These are phyloP conservation scores for Delonix regia DNA, from an alignment of 306 rosid species.

Conservation along the genomic window DNA sequence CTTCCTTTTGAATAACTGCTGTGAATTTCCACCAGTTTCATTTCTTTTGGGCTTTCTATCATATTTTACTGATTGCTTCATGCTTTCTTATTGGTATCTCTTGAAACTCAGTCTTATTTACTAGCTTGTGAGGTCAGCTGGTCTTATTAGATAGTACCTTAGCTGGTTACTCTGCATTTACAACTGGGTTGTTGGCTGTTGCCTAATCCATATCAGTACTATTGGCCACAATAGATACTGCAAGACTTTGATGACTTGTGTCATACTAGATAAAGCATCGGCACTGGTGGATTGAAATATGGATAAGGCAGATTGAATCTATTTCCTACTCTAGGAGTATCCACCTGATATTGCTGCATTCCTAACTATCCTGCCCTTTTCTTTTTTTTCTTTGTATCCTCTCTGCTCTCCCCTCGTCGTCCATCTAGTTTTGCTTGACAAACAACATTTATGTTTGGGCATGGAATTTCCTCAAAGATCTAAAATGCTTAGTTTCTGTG, in stretches of 20 bases:
- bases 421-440: slow-evolving; percentile 23
- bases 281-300: slow-evolving; percentile 18
- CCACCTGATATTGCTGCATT: slow-evolving; percentile 1
- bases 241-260: slow-evolving; percentile 6
- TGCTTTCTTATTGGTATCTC: slow-evolving; percentile 9
- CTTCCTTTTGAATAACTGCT: neutral
- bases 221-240: neutral
- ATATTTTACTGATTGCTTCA: neutral
- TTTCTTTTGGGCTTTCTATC: neutral
- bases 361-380: slow-evolving; percentile 7
- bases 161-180: slow-evolving; percentile 26
- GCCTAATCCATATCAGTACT: slow-evolving; percentile 11
- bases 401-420: neutral
- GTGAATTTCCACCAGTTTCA: slow-evolving; percentile 1
- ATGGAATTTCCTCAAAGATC: slow-evolving; percentile 12
- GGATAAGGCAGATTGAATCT: neutral
- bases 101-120: neutral
- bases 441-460: slow-evolving; percentile 27
- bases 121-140: slow-evolving; percentile 27
- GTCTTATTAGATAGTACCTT: slow-evolving; percentile 21
- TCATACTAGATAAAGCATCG: slow-evolving; percentile 12
- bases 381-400: neutral
- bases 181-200: neutral
- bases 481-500: slow-evolving; percentile 26
- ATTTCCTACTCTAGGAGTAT: neutral